Evolutionary conservation across 441 rosid species (phyloP), one percentile per base, ranked within the genome.

Genomic region (Francoa sonchifolia): DNA sequence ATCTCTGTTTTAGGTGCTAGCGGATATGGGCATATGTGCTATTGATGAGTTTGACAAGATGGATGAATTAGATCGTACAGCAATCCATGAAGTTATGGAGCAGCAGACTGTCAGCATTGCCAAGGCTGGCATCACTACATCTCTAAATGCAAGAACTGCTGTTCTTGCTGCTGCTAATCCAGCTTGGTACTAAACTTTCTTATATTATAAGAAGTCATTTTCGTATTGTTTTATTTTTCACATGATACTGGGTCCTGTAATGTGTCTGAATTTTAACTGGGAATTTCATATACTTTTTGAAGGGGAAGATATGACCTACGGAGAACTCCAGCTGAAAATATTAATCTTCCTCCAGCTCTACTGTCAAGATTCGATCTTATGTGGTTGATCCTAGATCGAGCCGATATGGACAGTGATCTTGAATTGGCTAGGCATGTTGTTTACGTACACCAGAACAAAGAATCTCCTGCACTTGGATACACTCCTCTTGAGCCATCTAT

Each of bases 51-150:
- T 92, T 59, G 97, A 92, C 66, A 92, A 92, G 79, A 92, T 92
- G 97, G 99, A 92, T 50, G 99, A 92, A 64, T 87, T 82, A 16
- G 99, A 92, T 70, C 90, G 99, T 41, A 92, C 99, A 27, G 92
- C 99, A 16, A 92, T 92, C 52, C 99, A 92, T 54, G 99, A 92
- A 62, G 99, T 92, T 42, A 92, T 87, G 97, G 97, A 84, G 72
- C 97, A 87, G 76, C 99, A 92, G 70, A 87, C 99, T 45, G 99
- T 92, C 30, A 92, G 99, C 77, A 92, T 92, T 59, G 99, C 99
- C 9, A 92, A 92, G 73, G 99, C 99, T 58, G 99, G 99, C 63
- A 87, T 92, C 42, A 87, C 97, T 25, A 92, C 99, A n/a, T 87
- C 99, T 20, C 58, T 92, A 52, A 87, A 92, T 48, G 99, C 97